Evolutionary conservation across 495 filamentous ascomycete genomes (phyloP).

Genomic region (Xylaria longipes): DNA sequence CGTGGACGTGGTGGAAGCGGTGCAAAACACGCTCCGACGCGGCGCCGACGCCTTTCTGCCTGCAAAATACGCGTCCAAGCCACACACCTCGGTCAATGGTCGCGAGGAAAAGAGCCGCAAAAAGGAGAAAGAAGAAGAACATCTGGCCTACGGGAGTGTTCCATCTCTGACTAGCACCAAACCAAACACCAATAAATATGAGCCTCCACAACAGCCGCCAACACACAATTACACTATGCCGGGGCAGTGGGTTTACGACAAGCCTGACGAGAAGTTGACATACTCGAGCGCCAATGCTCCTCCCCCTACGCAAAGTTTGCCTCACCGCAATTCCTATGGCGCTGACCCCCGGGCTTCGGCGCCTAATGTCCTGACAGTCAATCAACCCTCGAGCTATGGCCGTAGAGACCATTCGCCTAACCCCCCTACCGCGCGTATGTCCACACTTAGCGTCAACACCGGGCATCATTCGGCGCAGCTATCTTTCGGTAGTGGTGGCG

Average conservation of each 20-base stretch:
- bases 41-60: conserved; percentile 38
- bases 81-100: conserved; percentile 32
- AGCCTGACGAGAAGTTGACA: conserved; percentile 49
- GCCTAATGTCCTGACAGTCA: conserved; percentile 46
- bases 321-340: conserved; percentile 40
- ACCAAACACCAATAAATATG: conserved; percentile 39
- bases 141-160: conserved; percentile 53
- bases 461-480: conserved; percentile 47
- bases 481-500: conserved; percentile 52
- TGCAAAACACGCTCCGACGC: conserved; percentile 37
- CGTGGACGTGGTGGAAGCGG: conserved; percentile 47
- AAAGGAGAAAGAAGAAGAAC: conserved; percentile 50
- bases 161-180: conserved; percentile 23
- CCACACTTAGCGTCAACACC: conserved; percentile 50
- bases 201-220: conserved; percentile 13
- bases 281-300: conserved; percentile 48
- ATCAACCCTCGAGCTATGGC: conserved; percentile 41
- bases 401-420: conserved; percentile 52
- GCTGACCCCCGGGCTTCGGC: conserved; percentile 35
- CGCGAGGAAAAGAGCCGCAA: conserved; percentile 33
- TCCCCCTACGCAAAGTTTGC: conserved; percentile 24
- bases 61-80: conserved; percentile 34
- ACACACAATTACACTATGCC: conserved; percentile 54
- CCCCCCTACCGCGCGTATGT: conserved; percentile 57
- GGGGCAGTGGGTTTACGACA: conserved; percentile 57